Conservation (phyloP, 179 eudicot genomes). For the Spergularia azorica region DNA sequence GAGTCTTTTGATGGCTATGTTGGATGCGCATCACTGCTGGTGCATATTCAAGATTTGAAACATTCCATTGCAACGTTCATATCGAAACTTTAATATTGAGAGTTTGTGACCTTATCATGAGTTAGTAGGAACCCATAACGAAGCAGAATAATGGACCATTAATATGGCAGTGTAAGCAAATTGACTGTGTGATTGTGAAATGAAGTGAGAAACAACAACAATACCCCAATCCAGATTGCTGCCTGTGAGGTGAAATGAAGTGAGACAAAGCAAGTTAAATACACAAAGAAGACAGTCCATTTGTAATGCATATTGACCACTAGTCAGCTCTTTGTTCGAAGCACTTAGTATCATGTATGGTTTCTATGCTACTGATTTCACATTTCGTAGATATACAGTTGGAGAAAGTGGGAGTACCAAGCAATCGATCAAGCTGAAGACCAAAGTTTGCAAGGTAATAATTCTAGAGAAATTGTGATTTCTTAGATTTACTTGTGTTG, state of each 20-base stretch:
- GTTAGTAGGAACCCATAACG: too few relatives aligned
- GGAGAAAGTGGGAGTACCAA: constrained; percentile 97
- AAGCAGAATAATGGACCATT: too few relatives aligned
- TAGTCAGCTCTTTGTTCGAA: neutral
- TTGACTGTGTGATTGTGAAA: too few relatives aligned
- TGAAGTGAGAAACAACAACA: too few relatives aligned
- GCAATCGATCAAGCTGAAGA: constrained; percentile 55
- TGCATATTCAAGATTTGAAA: neutral
- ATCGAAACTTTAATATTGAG: too few relatives aligned
- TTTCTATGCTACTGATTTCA: constrained; percentile 19
- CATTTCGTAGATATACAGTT: constrained; percentile 81
- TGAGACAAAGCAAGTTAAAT: too few relatives aligned
- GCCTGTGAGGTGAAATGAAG: too few relatives aligned
- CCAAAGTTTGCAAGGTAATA: constrained; percentile 57
- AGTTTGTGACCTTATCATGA: too few relatives aligned
- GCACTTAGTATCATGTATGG: neutral
- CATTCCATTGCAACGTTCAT: neutral
- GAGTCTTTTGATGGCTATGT: neutral
- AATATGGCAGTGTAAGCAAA: too few relatives aligned
- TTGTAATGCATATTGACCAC: neutral
- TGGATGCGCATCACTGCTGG: neutral
- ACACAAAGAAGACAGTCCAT: neutral
- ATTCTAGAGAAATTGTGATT: neutral
- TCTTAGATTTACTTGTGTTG: neutral
- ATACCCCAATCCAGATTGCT: too few relatives aligned